Evolutionary conservation across 2,329 filamentous ascomycete genomes (phyloP), one percentile per base, ranked within the genome.

Genomic region (Thelonectria discophora): DNA sequence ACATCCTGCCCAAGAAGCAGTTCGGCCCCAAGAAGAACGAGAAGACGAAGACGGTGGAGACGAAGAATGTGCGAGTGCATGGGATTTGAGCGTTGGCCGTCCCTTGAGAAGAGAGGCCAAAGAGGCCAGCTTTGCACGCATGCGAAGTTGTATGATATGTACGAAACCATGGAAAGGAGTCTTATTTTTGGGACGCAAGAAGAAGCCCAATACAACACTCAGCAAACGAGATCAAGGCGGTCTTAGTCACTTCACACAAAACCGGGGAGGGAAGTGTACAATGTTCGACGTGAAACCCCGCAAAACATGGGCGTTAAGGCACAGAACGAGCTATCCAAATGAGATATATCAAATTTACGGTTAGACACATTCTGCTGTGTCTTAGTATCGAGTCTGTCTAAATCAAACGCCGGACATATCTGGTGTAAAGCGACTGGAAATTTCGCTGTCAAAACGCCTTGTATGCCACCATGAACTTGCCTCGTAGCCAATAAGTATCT

Each of bases 1-100:
- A 79, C 24, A 75, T 79, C 40, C 54, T 79, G 60, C 77, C 77
- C 13, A 75, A 76, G 72, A 78, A 78, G 71, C 27, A 68, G 13
- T 78, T 77, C 64, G 77, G 75, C 2, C 74, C 76, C 10, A 69
- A 67, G 54, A 52, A 67, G 27, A 67, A 71, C 20, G 58, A 71
- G 42, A 45, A 51, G 21, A 71, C 74, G 61, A 69, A 68, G 5
- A 63, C 65, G 11, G 60, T 79, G 17, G 55, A 73, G 17, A 62
- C 66, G 9, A 57, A 69, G 18, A 62, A 72, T 12, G 72, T 78
- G 27, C 72, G 65, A 40, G 71, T 78, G 46, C 73, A 69, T 77
- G 53, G 69, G 32, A 5, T 5, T 1, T 10, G 12, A 24, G 12
- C 6, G 18, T 46, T 13, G 9, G 51, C 12, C 24, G 39, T 43